Conservation (phyloP, 768 basidiomycete species). For the Melanogaster broomeanus region DNA sequence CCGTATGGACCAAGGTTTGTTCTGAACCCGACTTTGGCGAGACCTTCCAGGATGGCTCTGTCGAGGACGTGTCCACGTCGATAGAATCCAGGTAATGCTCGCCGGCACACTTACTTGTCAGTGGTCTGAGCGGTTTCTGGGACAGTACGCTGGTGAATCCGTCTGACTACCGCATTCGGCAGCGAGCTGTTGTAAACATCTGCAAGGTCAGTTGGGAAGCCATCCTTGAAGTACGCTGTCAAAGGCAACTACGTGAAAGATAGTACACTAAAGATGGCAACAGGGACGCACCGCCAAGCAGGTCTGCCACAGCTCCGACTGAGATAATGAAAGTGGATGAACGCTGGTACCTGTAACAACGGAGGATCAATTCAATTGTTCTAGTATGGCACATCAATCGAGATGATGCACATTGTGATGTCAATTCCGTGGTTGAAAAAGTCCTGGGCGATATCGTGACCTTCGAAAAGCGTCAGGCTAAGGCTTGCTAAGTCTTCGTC, state of each 20-base stretch:
- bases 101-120: conserved; percentile 23
- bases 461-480: conserved; percentile 16
- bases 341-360: conserved; percentile 20
- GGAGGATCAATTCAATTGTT: conserved; percentile 1
- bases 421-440: conserved; percentile 31
- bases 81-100: neutral
- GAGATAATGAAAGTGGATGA: conserved; percentile 25
- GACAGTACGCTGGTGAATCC: conserved; percentile 21
- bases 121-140: conserved; percentile 20
- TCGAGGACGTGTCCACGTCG: neutral
- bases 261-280: neutral
- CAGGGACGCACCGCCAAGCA: conserved; percentile 13
- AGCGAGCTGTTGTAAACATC: conserved; percentile 20
- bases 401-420: conserved; percentile 23
- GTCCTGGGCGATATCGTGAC: conserved; percentile 41
- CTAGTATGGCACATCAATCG: too few species aligned
- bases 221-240: conserved; percentile 19
- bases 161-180: conserved; percentile 15
- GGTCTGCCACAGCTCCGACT: conserved; percentile 1
- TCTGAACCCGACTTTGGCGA: conserved; percentile 40
- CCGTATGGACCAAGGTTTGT: conserved; percentile 36
- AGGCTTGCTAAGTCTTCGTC: neutral
- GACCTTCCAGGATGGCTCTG: conserved; percentile 39
- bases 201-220: conserved; percentile 21
- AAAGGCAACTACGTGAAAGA: neutral